Percentiles rank a stretch among this genome's conserved stretches.
phyloP scores from a whole-genome alignment of 805 yeast genomes.

The Kurtzmaniella fragi region DNA sequence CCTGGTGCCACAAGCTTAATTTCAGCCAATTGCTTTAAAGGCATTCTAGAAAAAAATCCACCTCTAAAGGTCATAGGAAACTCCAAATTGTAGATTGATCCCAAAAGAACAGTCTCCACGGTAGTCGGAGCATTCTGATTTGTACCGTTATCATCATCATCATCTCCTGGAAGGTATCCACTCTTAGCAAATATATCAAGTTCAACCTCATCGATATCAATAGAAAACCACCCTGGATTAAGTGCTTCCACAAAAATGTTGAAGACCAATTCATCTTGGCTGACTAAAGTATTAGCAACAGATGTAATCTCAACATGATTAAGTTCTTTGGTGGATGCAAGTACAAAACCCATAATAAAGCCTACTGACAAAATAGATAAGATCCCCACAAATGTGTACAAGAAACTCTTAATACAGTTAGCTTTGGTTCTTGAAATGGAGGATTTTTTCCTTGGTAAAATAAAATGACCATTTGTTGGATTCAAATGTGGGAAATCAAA shows the following conservation, averaged over 20 bases:
- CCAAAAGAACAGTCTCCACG: slow-evolving; percentile 69
- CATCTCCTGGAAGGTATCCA: slow-evolving; percentile 33
- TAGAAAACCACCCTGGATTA: slow-evolving; percentile 81
- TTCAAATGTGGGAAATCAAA: slow-evolving; percentile 15
- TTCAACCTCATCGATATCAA: slow-evolving; percentile 59
- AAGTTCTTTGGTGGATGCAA: slow-evolving; percentile 84
- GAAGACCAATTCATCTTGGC: slow-evolving; percentile 81
- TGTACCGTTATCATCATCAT: slow-evolving; percentile 10
- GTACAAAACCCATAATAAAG: slow-evolving; percentile 73
- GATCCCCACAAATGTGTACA: slow-evolving; percentile 42
- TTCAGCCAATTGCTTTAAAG: slow-evolving; percentile 58
- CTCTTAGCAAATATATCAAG: slow-evolving; percentile 83
- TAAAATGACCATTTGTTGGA: slow-evolving; percentile 18
- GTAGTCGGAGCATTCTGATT: slow-evolving; percentile 9
- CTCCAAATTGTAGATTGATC: slow-evolving; percentile 62
- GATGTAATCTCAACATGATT: slow-evolving; percentile 56
- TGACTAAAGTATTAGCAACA: slow-evolving; percentile 68
- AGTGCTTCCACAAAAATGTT: slow-evolving; percentile 72
- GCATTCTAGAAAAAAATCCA: slow-evolving; percentile 63
- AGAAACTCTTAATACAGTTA: slow-evolving; percentile 24
- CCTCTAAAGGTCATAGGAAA: slow-evolving; percentile 73
- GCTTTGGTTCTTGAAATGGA: slow-evolving; percentile 8
- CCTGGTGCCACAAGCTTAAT: slow-evolving; percentile 76
- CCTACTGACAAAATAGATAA: slow-evolving; percentile 61
- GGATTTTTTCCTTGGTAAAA: slow-evolving; percentile 27